Evolutionary conservation across 1,139 yeast species (phyloP).

Genomic region (Candida buenavistaensis): DNA sequence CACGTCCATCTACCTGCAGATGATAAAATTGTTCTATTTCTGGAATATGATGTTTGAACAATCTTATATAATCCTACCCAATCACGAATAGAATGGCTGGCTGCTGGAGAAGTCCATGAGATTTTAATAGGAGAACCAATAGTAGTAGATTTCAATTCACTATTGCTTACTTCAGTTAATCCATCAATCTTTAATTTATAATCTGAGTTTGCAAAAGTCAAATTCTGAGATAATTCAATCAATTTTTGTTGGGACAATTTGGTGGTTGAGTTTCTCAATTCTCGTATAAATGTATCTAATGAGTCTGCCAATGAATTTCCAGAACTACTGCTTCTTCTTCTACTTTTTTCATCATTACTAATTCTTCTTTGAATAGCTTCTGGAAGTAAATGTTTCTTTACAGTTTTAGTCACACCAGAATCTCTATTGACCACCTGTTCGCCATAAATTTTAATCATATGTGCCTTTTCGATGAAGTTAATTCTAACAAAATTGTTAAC

Average conservation of each 20-base stretch:
- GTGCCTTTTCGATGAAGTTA: conserved; percentile 75
- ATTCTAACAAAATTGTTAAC: conserved; percentile 65
- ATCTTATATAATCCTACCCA: conserved; percentile 82
- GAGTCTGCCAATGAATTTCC: conserved; percentile 34
- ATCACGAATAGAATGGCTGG: conserved; percentile 46
- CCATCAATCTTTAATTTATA: conserved; percentile 29
- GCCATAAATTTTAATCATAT: conserved; percentile 79
- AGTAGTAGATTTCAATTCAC: conserved; percentile 24
- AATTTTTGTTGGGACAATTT: conserved; percentile 39
- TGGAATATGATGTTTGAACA: conserved; percentile 59
- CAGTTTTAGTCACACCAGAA: conserved; percentile 68
- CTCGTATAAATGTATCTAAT: conserved; percentile 41
- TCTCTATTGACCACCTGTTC: conserved; percentile 57
- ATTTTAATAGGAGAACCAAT: conserved; percentile 59
- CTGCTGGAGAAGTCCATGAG: conserved; percentile 54
- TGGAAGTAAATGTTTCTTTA: conserved; percentile 51
- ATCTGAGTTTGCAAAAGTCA: conserved; percentile 40
- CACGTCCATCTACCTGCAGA: conserved; percentile 75
- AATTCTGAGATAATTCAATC: conserved; percentile 41
- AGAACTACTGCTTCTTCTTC: conserved; percentile 24
- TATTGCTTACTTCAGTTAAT: conserved; percentile 19
- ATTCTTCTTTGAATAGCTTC: conserved; percentile 39
- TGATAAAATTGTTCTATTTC: conserved; percentile 59
- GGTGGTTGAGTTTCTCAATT: conserved; percentile 33
- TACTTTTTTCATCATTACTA: conserved; percentile 20